Conservation (phyloP, 129 eudicot species). For the Chrysanthemum seticuspe region DNA sequence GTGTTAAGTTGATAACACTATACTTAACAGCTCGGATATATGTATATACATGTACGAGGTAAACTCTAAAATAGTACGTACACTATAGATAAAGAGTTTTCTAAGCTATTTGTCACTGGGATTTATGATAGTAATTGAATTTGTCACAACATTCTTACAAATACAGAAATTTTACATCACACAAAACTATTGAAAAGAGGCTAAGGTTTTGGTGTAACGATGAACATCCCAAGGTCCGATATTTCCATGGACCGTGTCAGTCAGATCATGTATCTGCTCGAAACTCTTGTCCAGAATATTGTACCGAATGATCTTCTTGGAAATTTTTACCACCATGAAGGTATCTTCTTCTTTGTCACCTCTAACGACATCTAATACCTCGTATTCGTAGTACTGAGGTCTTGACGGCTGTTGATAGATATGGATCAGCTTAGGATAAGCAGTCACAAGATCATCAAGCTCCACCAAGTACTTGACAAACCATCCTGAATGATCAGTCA, state of each 20-base stretch:
- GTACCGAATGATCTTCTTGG: constrained; percentile 25
- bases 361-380: constrained; percentile 21
- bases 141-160: too few relatives aligned
- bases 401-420: neutral
- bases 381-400: neutral
- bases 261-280: neutral
- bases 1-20: too few relatives aligned
- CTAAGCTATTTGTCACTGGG: too few relatives aligned
- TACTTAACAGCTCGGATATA: too few relatives aligned
- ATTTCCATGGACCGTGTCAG: neutral
- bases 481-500: constrained; percentile 27
- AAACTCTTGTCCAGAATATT: constrained; percentile 31
- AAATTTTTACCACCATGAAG: constrained; percentile 29
- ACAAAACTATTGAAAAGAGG: too few relatives aligned
- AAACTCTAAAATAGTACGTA: too few relatives aligned
- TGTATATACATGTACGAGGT: too few relatives aligned
- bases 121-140: too few relatives aligned
- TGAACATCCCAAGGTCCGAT: constrained; percentile 4
- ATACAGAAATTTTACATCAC: too few relatives aligned
- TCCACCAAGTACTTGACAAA: constrained; percentile 22
- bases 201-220: constrained; percentile 16
- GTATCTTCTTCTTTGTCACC: constrained; percentile 34
- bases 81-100: too few relatives aligned
- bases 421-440: constrained; percentile 19
- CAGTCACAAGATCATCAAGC: constrained; percentile 12